Conservation (phyloP, 2,329 filamentous ascomycete species). For the Arthroderma sp. region DNA sequence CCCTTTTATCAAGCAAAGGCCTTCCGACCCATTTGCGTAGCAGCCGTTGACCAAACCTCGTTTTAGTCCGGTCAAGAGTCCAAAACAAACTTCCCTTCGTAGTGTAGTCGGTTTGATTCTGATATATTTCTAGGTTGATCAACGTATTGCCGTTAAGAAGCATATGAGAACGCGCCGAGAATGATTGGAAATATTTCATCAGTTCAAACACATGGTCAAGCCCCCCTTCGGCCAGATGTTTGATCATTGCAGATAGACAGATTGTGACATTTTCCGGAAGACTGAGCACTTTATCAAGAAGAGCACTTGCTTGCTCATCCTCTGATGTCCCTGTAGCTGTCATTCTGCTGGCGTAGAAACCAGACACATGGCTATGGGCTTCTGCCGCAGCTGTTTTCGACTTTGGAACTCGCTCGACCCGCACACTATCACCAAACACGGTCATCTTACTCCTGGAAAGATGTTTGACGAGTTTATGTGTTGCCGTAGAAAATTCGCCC, state of each 20-base stretch:
- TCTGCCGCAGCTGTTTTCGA: conserved; percentile 71
- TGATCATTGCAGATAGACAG: conserved; percentile 94
- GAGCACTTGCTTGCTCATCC: conserved; percentile 45
- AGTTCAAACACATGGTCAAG: conserved; percentile 91
- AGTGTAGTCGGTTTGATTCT: conserved; percentile 78
- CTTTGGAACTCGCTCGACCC: conserved; percentile 66
- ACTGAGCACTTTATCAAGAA: conserved; percentile 75
- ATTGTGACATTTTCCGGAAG: conserved; percentile 77
- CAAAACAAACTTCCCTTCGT: conserved; percentile 86
- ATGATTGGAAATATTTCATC: conserved; percentile 93
- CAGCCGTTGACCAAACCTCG: conserved; percentile 74
- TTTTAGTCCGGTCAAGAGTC: conserved; percentile 85
- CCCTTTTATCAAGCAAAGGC: conserved; percentile 62
- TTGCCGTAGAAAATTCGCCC: conserved; percentile 76
- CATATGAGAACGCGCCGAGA: conserved; percentile 91
- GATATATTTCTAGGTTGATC: conserved; percentile 87
- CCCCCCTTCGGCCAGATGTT: conserved; percentile 78
- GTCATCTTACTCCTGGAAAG: conserved; percentile 81
- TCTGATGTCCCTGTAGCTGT: conserved; percentile 43
- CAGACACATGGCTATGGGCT: conserved; percentile 75
- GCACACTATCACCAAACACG: conserved; percentile 79
- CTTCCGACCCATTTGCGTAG: conserved; percentile 91
- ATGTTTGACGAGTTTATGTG: conserved; percentile 82
- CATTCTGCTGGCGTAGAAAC: conserved; percentile 82
- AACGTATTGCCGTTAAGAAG: conserved; percentile 88